Base-by-base conservation (phyloP, 2,329 filamentous ascomycete genomes). In the Mycosphaerella sp. region DNA sequence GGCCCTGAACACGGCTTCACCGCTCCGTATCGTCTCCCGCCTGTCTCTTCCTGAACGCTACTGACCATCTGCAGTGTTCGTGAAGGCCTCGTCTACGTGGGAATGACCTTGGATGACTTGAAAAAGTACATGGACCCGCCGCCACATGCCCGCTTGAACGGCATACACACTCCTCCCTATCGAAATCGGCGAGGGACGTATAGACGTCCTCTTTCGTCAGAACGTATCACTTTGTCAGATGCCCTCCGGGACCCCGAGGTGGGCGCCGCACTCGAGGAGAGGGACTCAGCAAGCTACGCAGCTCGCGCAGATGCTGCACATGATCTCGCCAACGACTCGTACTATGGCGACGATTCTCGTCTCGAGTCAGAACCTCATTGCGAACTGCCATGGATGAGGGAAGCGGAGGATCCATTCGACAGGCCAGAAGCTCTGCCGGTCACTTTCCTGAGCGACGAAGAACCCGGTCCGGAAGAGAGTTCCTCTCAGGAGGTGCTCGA, bases 71-170 rank as follows among this genome's bases (percentile, higher is more conserved):
- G 51, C 67, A 92, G 88, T 51, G 85, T 95, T 50, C 85, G 92
- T 71, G 87, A 95, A 78, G 92, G 93, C 43, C 85, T 96, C 79
- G 81, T 97, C 1, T 96, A 96, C 66, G 80, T 97, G 29, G 82
- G 88, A 44, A 95, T 96, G 91, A 80, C 83, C 40, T 81, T 84
- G 38, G 84, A 95, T 61, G 85, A 93, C 56, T 74, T 93, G 1
- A 73, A 93, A 42, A 80, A 66, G 31, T 67, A 69, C 49, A 62
- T 67, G 48, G 66, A 67, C 45, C 65, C 66, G 17, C 66, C 66
- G 21, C 49, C 52, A 17, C 57, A 63, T 47, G 63, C 64, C 5
- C 58, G 64, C 42, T 51, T 61, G 8, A 47, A 54, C 29, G 63
- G 62, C 17, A 51, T 65, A 10, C 58, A 65, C 31, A 61, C 53